Evolutionary conservation across 306 rosid genomes (phyloP).

Genomic region (Fagus crenata): DNA sequence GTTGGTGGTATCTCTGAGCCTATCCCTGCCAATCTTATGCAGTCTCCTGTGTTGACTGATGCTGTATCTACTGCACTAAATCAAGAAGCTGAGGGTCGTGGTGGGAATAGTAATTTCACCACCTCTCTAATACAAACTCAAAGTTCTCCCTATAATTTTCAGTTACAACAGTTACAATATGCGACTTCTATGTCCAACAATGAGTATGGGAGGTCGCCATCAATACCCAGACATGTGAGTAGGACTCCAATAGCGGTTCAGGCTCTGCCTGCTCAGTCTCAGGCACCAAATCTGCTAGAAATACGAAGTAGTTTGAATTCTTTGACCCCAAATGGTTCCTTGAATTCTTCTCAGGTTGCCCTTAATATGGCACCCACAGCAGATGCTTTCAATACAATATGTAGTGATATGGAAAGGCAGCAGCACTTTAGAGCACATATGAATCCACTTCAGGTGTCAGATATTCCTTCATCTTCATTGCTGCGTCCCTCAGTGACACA

Average conservation of each 20-base stretch:
- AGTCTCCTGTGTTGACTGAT: slow-evolving; percentile 37
- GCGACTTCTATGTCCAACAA: slow-evolving; percentile 35
- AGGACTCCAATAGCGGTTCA: slow-evolving; percentile 73
- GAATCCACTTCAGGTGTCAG: slow-evolving; percentile 48
- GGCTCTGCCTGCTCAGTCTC: slow-evolving; percentile 78
- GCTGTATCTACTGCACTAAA: slow-evolving; percentile 44
- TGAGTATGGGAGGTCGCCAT: slow-evolving; percentile 55
- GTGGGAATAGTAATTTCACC: slow-evolving; percentile 27
- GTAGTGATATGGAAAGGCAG: slow-evolving; percentile 60
- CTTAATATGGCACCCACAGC: slow-evolving; percentile 36
- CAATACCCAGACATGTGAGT: slow-evolving; percentile 30
- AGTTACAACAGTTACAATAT: slow-evolving; percentile 39
- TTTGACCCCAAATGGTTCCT: slow-evolving; percentile 36
- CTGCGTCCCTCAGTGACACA: slow-evolving; percentile 47
- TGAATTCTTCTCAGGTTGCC: slow-evolving; percentile 48
- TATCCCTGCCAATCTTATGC: slow-evolving; percentile 21
- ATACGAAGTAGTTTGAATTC: slow-evolving; percentile 47
- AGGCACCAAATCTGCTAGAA: slow-evolving; percentile 40
- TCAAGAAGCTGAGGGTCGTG: slow-evolving; percentile 49
- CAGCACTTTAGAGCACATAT: slow-evolving; percentile 50
- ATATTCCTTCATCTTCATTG: slow-evolving; percentile 39
- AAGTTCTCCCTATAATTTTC: slow-evolving; percentile 40
- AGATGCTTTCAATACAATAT: slow-evolving; percentile 34
- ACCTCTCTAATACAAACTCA: slow-evolving; percentile 48
- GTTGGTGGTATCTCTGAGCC: slow-evolving; percentile 31